These are phyloP conservation scores for Quercus wislizeni DNA, from an alignment of 306 rosid species.

Conservation along the genomic window DNA sequence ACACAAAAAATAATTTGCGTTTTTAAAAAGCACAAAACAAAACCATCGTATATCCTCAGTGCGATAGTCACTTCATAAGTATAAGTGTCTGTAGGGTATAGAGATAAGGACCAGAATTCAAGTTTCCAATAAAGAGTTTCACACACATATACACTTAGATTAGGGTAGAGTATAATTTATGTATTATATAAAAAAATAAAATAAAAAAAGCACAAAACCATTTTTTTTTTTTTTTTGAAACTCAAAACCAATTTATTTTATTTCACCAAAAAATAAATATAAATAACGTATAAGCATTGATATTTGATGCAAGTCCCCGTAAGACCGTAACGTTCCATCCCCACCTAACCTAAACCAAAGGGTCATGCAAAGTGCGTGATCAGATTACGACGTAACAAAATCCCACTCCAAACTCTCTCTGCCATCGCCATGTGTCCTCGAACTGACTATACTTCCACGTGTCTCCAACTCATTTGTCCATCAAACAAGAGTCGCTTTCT, in stretches of 20 bases:
- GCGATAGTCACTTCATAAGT: rapidly evolving
- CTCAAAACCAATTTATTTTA: too few species aligned
- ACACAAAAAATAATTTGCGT: too few species aligned
- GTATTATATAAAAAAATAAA: too few species aligned
- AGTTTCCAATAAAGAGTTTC: too few species aligned
- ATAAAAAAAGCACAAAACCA: too few species aligned
- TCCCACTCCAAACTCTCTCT: background rate
- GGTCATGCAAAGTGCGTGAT: slow-evolving; percentile 20
- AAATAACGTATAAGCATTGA: background rate
- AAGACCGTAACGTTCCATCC: slow-evolving; percentile 21
- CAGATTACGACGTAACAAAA: slow-evolving; percentile 16
- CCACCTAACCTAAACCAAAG: slow-evolving; percentile 1
- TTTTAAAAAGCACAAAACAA: too few species aligned
- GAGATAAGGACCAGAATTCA: rapidly evolving
- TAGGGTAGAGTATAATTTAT: rapidly evolving
- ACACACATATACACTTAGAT: too few species aligned
- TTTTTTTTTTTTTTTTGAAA: too few species aligned
- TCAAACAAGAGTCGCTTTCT: background rate
- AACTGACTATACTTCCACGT: slow-evolving; percentile 25
- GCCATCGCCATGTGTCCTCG: slow-evolving; percentile 7
- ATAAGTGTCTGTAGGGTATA: rapidly evolving
- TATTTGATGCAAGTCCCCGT: slow-evolving; percentile 13
- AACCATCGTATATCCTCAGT: rapidly evolving
- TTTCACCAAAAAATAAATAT: too few species aligned
- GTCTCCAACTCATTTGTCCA: background rate